Conservation (phyloP, 2,329 filamentous ascomycete genomes). For the Colletotrichum endophyticum region DNA sequence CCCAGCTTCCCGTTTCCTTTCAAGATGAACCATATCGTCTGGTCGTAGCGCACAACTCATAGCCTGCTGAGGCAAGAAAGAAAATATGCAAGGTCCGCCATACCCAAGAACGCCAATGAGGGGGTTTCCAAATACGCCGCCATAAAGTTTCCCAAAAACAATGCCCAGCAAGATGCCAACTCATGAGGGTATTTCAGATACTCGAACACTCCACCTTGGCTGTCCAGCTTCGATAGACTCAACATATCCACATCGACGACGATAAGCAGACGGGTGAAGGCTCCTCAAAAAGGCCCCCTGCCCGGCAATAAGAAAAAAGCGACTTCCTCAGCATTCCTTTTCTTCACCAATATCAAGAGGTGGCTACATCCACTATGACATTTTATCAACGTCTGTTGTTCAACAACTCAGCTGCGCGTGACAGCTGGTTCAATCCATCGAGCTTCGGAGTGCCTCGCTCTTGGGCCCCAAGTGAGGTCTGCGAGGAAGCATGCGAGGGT, state of each 20-base stretch:
- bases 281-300: background rate
- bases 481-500: conserved; percentile 6
- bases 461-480: conserved; percentile 18
- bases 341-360: background rate
- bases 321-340: background rate
- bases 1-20: background rate
- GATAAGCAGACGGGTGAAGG: background rate
- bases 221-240: background rate
- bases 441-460: conserved; percentile 30
- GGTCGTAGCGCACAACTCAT: conserved; percentile 2
- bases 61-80: background rate
- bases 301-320: background rate
- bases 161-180: conserved; percentile 17
- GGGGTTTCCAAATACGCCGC: conserved; percentile 2
- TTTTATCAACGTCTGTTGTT: conserved; percentile 38
- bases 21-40: background rate
- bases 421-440: conserved; percentile 64
- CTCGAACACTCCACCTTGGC: conserved; percentile 1
- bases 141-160: background rate
- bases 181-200: conserved; percentile 22
- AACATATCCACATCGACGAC: background rate
- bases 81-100: background rate
- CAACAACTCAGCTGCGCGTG: conserved; percentile 65
- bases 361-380: background rate
- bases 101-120: background rate